Base-by-base conservation (phyloP, 306 rosid species). In the Carpinus viminea region DNA sequence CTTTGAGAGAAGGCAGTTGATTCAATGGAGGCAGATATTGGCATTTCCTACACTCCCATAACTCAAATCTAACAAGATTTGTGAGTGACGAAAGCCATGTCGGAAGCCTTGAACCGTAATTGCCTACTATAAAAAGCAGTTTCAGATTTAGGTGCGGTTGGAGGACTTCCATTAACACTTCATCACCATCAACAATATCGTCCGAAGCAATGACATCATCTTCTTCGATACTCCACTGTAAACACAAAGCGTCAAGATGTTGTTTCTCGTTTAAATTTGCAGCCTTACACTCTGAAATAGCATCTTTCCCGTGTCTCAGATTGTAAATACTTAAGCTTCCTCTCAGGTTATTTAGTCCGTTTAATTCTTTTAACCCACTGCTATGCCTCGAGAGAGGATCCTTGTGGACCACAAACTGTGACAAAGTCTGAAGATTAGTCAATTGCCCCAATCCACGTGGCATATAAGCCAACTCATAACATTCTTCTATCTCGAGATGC, bases 51-150 rank as follows among this genome's bases (percentile, higher is more conserved):
- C 82, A 82, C 5, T 47, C 36, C 0, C 4, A 10, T 21, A 77
- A 24, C n/a, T 48, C 56, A 2, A 82, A 24, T 47, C 56, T 76
- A 46, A 73, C 72, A 18, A 82, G 81, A 72, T 50, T 1, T 17
- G 5, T 4, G 2, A 53, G 2, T 2, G 68, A 15, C 17, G n/a
- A 0, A 0, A 77, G 18, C 85, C 82, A 77, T 0, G 0, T 0
- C 7, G 78, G 51, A 21, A 82, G 18, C 4, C 0, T 3, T 8
- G 0, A 0, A 73, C 82, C 72, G 3, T 6, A 11, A 28, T 66
- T 77, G 2, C 79, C 76, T 1, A 47, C 5, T 43, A 82, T 1
- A 18, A 0, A 4, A 10, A 82, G 17, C 0, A 1, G 36, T 48
- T 4, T 12, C 1, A 78, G 50, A 12, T 66, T 15, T 1, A 3